These are phyloP conservation scores for Aspergillus niger DNA, from an alignment of 2,329 filamentous ascomycete species.

Conservation along the genomic window DNA sequence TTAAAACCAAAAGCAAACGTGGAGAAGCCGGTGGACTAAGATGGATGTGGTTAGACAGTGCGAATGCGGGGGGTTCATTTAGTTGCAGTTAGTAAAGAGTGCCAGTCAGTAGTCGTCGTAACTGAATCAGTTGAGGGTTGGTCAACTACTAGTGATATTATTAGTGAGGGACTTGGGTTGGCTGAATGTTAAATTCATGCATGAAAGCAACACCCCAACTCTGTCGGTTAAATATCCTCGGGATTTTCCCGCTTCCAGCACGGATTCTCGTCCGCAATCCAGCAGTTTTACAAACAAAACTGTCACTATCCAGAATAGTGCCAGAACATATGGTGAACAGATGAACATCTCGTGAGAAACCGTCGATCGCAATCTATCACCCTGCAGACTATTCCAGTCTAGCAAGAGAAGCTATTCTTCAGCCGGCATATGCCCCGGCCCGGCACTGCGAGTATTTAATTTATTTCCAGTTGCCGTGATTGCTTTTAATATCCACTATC, in stretches of 20 bases:
- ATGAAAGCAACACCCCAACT: neutral
- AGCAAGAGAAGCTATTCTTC: too few species aligned
- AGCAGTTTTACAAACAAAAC: too few species aligned
- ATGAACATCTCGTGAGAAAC: neutral
- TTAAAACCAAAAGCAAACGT: constrained; percentile 22
- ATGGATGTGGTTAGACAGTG: neutral
- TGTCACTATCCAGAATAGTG: neutral
- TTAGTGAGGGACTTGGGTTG: too few species aligned
- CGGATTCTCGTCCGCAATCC: constrained; percentile 17
- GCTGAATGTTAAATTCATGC: neutral
- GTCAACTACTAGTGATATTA: neutral
- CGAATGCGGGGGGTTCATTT: neutral
- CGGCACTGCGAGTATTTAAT: too few species aligned
- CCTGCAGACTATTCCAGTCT: too few species aligned
- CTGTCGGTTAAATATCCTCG: constrained; percentile 14
- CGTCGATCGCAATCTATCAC: neutral
- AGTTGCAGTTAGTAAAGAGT: too few species aligned
- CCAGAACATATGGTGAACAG: neutral
- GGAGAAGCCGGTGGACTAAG: constrained; percentile 20
- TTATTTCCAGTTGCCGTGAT: too few species aligned
- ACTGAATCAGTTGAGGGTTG: neutral
- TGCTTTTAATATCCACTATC: too few species aligned
- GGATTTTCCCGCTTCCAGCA: constrained; percentile 23
- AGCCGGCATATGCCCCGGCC: too few species aligned
- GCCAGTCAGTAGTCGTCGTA: too few species aligned